Evolutionary conservation across 441 rosid genomes (phyloP).

Genomic region (Jatropha podagrica): DNA sequence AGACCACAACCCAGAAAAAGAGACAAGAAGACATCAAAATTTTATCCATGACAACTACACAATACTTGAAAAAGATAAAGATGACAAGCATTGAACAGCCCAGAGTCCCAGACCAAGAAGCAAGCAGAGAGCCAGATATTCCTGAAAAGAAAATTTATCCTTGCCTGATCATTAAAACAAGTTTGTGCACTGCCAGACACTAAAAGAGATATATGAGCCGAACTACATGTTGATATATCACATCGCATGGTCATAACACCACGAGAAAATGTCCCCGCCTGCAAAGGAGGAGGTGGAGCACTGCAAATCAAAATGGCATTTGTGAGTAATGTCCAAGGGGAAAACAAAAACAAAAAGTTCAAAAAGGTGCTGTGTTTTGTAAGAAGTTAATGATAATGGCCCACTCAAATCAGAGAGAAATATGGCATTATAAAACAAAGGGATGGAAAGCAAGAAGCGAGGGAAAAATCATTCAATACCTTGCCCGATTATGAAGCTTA

Average conservation of each 20-base stretch:
- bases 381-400: not conserved
- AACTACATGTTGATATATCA: constrained; percentile 86
- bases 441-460: constrained; percentile 18
- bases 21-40: not conserved
- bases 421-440: constrained; percentile 2
- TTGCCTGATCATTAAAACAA: constrained; percentile 97
- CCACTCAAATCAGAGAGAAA: constrained; percentile 1
- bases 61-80: constrained; percentile 13
- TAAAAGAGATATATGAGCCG: constrained; percentile 86
- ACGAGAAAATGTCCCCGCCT: constrained; percentile 96
- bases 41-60: not conserved
- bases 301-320: constrained; percentile 39
- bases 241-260: constrained; percentile 99
- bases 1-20: not conserved
- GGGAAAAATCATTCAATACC: constrained; percentile 46
- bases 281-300: constrained; percentile 99
- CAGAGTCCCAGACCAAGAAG: constrained; percentile 20
- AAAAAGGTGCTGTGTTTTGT: not conserved
- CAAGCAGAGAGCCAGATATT: constrained; percentile 10
- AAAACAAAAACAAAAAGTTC: not conserved
- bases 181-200: constrained; percentile 99
- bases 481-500: constrained; percentile 89
- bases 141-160: constrained; percentile 19
- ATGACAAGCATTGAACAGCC: constrained; percentile 6
- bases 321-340: not conserved